These are phyloP conservation scores for Conringia planisiliqua DNA, from an alignment of 345 rosid species.

Conservation along the genomic window DNA sequence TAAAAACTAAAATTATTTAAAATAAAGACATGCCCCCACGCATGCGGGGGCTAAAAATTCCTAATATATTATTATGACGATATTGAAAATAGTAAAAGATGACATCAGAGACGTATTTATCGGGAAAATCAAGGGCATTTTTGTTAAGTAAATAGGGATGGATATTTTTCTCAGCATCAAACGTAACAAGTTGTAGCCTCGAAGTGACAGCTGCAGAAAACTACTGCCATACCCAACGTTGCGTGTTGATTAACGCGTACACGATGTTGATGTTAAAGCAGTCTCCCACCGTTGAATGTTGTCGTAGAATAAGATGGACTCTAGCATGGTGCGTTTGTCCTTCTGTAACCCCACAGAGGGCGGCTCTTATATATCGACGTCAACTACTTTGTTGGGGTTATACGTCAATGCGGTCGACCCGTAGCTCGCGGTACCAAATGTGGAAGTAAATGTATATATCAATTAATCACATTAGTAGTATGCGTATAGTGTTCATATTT, in stretches of 20 bases:
- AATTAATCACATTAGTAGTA: background rate
- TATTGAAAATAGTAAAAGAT: background rate
- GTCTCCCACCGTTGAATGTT: background rate
- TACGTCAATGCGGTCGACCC: background rate
- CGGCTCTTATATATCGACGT: background rate
- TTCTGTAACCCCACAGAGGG: background rate
- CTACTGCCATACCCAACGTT: background rate
- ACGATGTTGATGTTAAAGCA: background rate
- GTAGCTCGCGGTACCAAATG: constrained; percentile 1
- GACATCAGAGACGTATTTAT: too few relatives aligned
- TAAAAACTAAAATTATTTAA: too few relatives aligned
- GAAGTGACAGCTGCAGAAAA: background rate
- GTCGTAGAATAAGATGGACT: background rate
- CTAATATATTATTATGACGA: background rate
- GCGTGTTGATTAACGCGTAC: background rate
- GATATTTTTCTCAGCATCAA: background rate
- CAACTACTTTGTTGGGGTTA: background rate
- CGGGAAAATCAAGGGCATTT: background rate
- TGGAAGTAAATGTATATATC: background rate
- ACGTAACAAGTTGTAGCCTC: background rate
- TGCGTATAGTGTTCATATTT: background rate
- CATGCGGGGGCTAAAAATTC: too few relatives aligned
- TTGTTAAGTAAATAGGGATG: background rate
- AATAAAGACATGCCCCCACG: too few relatives aligned
- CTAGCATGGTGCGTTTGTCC: constrained; percentile 2